Evolutionary conservation across 495 filamentous ascomycete species (phyloP), one percentile per base, ranked within the genome.

Genomic region (Penicillium soppii): DNA sequence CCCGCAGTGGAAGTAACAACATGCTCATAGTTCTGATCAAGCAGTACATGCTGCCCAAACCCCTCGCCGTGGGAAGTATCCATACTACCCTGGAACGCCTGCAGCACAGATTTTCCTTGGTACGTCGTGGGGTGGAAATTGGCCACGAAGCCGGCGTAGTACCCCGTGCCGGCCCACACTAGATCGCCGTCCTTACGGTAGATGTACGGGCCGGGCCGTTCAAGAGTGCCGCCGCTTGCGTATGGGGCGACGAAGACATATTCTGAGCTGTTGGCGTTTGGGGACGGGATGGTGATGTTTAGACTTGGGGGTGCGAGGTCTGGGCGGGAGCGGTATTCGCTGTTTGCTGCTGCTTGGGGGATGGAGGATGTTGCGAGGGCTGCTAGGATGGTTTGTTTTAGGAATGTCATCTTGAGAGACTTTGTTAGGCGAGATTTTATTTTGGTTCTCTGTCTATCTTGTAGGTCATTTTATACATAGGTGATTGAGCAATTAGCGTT

Each of bases 211-310:
- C 56, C 62, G 40, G 71, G 54, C 63, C 65, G 68, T 29, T 74
- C 69, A 4, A 40, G 22, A 36, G 42, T 16, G 36, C 45, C 43
- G 38, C 15, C 29, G 25, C 9, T 39, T 2, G 69, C 63, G 42
- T 69, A 78, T 0, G 77, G 76, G 5, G 77, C 64, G 6, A 80
- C 44, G 43, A 82, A 80, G 12, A 82, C 61, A 52, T 79, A 80
- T 8, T 74, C 77, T 23, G 63, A 57, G 38, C 38, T n/a, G 30
- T 72, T 70, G 17, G 71, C 66, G 44, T 64, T 47, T 17, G 70
- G 54, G 9, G 75, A 67, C 4, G 68, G 68, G 19, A 79, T 74
- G 36, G 75, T 82, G 59, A 82, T 78, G 43, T 82, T 80, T n/a
- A 82, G 59, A 6, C 52, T 65, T 1, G 76, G 77, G 5, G 78